phyloP scores from a whole-genome alignment of 495 filamentous ascomycete genomes.

The Haplographium delicatum region DNA sequence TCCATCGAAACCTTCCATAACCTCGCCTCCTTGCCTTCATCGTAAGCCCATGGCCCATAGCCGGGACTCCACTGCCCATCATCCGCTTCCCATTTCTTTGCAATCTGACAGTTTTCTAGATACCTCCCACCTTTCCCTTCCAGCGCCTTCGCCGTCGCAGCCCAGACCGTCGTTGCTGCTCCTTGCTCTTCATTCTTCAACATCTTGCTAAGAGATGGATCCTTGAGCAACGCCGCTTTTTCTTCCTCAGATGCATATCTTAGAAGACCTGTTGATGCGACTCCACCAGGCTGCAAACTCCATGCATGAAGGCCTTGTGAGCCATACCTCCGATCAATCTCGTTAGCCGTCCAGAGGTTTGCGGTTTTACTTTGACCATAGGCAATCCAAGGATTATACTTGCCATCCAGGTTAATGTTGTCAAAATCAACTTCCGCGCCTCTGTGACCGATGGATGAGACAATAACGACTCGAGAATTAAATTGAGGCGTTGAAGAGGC shows the following conservation, averaged over 20 bases:
- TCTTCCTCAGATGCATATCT: slow-evolving; percentile 21
- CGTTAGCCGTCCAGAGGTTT: slow-evolving; percentile 42
- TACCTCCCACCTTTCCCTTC: slow-evolving; percentile 39
- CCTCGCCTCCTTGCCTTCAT: slow-evolving; percentile 29
- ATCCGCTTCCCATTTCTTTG: slow-evolving; percentile 2
- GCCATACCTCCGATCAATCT: slow-evolving; percentile 37
- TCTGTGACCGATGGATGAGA: slow-evolving; percentile 36
- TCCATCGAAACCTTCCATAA: slow-evolving; percentile 32
- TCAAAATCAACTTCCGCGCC: slow-evolving; percentile 35
- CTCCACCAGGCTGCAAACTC: slow-evolving; percentile 17
- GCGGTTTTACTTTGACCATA: slow-evolving; percentile 49
- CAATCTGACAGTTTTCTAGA: slow-evolving; percentile 23
- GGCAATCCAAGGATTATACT: slow-evolving; percentile 30
- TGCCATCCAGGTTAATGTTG: slow-evolving; percentile 32
- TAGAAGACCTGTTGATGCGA: slow-evolving; percentile 22
- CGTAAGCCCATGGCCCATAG: slow-evolving; percentile 23
- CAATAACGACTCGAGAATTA: slow-evolving; percentile 32
- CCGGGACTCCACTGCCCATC: not conserved
- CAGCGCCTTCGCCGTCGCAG: slow-evolving; percentile 29
- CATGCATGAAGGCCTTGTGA: slow-evolving; percentile 7
- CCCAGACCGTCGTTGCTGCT: slow-evolving; percentile 38
- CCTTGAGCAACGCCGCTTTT: slow-evolving; percentile 8
- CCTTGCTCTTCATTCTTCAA: slow-evolving; percentile 32
- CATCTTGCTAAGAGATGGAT: slow-evolving; percentile 17
- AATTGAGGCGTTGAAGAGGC: slow-evolving; percentile 38